These are phyloP conservation scores for Auricularia cornea DNA, from an alignment of 768 basidiomycete species.

Conservation along the genomic window DNA sequence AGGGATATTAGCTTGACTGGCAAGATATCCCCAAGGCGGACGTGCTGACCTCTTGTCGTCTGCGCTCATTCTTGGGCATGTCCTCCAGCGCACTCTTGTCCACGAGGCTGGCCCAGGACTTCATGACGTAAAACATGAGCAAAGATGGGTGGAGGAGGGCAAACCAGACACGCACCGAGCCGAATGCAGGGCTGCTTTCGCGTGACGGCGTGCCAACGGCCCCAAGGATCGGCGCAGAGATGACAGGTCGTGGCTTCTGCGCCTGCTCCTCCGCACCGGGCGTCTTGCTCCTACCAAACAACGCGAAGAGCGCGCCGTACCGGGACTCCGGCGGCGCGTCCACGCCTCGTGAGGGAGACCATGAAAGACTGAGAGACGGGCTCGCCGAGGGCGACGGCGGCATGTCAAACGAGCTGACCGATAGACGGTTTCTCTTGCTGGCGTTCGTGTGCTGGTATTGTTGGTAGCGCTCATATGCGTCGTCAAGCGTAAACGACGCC, in stretches of 20 bases:
- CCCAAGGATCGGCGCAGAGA: constrained; percentile 43
- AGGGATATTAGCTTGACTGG: not conserved
- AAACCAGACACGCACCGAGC: constrained; percentile 39
- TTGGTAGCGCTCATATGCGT: constrained; percentile 87
- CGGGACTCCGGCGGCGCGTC: constrained; percentile 27
- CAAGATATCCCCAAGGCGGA: not conserved
- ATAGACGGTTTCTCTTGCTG: constrained; percentile 39
- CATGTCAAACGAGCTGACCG: constrained; percentile 20
- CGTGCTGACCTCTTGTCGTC: constrained; percentile 69
- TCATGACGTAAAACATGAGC: not conserved
- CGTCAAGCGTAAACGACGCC: constrained; percentile 37
- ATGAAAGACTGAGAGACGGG: constrained; percentile 1
- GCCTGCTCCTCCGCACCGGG: constrained; percentile 7
- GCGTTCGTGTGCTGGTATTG: constrained; percentile 51
- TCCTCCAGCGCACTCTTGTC: constrained; percentile 76
- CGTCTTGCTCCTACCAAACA: constrained; percentile 12
- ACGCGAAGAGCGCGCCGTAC: constrained; percentile 19
- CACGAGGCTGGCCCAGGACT: constrained; percentile 92
- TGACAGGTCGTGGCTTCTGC: constrained; percentile 31
- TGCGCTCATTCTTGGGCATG: constrained; percentile 69
- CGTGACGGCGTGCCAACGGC: constrained; percentile 42
- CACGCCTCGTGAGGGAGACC: constrained; percentile 27
- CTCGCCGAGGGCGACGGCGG: constrained; percentile 31
- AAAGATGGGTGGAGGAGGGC: not conserved
- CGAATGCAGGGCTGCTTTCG: constrained; percentile 55